A percentile compares a stretch with the other conserved stretches of the same genome.
Evolutionary conservation across 78 protist species (phyloP).

Genomic region (Capsaspora owczarzaki): DNA sequence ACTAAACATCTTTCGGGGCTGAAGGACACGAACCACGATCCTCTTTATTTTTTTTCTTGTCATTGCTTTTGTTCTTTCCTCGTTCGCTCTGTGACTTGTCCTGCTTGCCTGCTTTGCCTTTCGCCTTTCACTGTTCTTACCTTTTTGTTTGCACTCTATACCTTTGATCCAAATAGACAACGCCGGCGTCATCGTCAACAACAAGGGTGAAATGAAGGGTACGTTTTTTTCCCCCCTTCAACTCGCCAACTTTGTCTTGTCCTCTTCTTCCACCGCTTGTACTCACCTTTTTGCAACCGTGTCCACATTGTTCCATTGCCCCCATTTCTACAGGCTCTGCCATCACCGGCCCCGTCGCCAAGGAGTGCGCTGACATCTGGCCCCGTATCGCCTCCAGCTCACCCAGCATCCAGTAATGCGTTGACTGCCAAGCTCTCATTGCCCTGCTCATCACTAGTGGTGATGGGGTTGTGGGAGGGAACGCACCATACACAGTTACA

Average conservation of each 20-base stretch:
- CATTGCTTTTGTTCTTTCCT: not conserved
- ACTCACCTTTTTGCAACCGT: too few relatives aligned
- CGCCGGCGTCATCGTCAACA: constrained; percentile 98
- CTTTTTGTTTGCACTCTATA: not conserved
- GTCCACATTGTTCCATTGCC: too few relatives aligned
- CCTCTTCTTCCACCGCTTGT: too few relatives aligned
- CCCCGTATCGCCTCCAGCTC: constrained; percentile 78
- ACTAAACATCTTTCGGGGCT: too few relatives aligned
- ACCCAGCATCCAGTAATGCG: constrained; percentile 1
- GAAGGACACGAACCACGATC: too few relatives aligned
- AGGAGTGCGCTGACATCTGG: constrained; percentile 99
- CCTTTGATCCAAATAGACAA: constrained; percentile 82
- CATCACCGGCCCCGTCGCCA: constrained; percentile 98
- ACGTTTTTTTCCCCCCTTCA: too few relatives aligned
- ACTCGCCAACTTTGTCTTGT: too few relatives aligned
- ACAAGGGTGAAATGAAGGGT: constrained; percentile 98
- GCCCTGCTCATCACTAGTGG: not conserved
- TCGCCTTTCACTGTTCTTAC: not conserved
- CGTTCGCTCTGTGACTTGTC: not conserved
- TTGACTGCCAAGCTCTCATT: not conserved
- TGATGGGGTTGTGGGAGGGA: too few relatives aligned
- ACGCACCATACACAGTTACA: too few relatives aligned
- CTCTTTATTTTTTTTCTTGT: too few relatives aligned
- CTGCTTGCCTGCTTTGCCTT: not conserved
- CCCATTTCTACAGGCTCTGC: constrained; percentile 65